Base-by-base conservation (phyloP, 139 green algal species). In the Chlorella sp. region DNA sequence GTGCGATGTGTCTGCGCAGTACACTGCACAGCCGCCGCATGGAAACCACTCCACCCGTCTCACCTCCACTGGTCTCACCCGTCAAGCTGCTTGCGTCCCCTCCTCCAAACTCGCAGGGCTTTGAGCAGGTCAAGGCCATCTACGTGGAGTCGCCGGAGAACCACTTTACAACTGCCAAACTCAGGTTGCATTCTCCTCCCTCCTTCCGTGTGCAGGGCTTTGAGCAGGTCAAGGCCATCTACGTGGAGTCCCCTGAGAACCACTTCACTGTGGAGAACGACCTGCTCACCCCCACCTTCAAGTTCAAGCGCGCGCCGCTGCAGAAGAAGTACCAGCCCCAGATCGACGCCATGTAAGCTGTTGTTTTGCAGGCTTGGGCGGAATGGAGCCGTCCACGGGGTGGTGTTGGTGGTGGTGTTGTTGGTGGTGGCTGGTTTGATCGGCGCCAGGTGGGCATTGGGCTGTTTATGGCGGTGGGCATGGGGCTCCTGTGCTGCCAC, bases 241-340 rank as follows among this genome's bases (percentile, higher is more conserved):
- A 93, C 78, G 19, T 94, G 51, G 91, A 92, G 54, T n/a, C 30
- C n/a, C 73, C 89, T 22, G 13, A 36, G 60, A 67, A 90, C 43
- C 84, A 83, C 24, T 97, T 97, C 72, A 87, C 81, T 30, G 85
- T 95, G 44, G 95, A 95, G 68, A 92, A 93, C 43, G 95, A 96
- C 43, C 88, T 95, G 43, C 58, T 97, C 73, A 97, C 94, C 54
- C 94, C 94, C 44, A 96, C 93, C 60, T 96, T 97, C 89, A 97
- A 97, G 88, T 90, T 94, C 7, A 99, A 99, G 93, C 91, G 95
- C 22, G 87, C 91, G 3, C 92, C 93, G 84, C 92, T 98, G 83
- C 89, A 92, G 74, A 93, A 94, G 85, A 58, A 86, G 34, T 98
- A 92, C 91, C 80, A 94, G 80, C 74, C 86, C 34, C 81, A 92